Base-by-base conservation (phyloP, 2,329 filamentous ascomycete genomes). In the Pestalotiopsis sp. region DNA sequence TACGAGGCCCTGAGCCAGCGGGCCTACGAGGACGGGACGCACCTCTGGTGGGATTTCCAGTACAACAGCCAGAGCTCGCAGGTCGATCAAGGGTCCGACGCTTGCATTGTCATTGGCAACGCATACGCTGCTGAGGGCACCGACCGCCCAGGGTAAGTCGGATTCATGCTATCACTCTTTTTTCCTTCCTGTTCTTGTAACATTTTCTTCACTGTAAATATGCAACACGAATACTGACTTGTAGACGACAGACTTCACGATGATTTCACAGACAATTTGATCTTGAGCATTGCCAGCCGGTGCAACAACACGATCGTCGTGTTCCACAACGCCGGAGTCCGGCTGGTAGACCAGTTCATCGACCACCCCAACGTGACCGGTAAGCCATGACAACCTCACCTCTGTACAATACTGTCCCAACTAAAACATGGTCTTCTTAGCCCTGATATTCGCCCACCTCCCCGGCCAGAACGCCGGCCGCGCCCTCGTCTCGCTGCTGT, bases 401-500 rank as follows among this genome's bases (percentile, higher is more conserved):
- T 9, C 23, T 25, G 17, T 59, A 13, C 25, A 36, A 36, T 27
- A 12, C 1, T 59, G 23, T 9, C 11, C 12, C 17, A 2, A 41
- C n/a, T 39, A 0, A 59, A 3, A 14, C 3, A 17, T 25, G 0
- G n/a, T 9, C 25, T 3, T 6, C 0, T 27, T 3, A 62, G 59
- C 64, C 41, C 13, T 66, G 36, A 41, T 66, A 25, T 66, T 59
- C 36, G 91, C 90, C 66, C 91, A 91, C 74, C 81, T 93, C 41
- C 91, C 91, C 0, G 91, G 91, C 57, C 88, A 93, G 74, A 90
- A 95, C 80, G 91, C 87, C 69, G 92, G 92, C 9, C 93, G 93
- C 74, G 87, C 91, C 4, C 86, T 94, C 61, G 88, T 89, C 1
- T 91, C 93, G 73, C 85, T 94, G 45, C 85, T 94, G n/a, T 94